Percentiles rank a stretch among this genome's conserved stretches.
These are phyloP conservation scores for Paramecium bursaria DNA, from an alignment of 73 alveolate genomes.

Conservation along the genomic window DNA sequence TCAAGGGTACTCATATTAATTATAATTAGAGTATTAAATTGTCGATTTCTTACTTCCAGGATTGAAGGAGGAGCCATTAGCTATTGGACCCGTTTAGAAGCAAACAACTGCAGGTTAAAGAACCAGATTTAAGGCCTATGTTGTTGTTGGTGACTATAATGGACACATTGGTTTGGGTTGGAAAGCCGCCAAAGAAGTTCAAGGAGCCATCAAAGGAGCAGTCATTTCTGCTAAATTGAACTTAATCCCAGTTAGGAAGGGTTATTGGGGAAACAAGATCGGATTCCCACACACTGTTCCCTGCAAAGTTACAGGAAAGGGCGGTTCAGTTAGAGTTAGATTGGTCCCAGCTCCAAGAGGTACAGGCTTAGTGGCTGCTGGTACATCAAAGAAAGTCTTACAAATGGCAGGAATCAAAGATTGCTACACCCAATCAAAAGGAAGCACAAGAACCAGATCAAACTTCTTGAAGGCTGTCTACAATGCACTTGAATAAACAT, in stretches of 20 bases:
- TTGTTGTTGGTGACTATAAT: constrained; percentile 98
- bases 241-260: constrained; percentile 99
- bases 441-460: constrained; percentile 98
- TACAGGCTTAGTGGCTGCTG: constrained; percentile 99
- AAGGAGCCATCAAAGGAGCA: constrained; percentile 99
- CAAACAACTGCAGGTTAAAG: constrained; percentile 99
- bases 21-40: constrained; percentile 80
- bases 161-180: constrained; percentile 99
- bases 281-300: constrained; percentile 99
- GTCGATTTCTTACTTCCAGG: constrained; percentile 84
- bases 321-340: constrained; percentile 99
- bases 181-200: constrained; percentile 99
- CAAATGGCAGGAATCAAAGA: constrained; percentile 99
- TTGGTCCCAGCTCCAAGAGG: constrained; percentile 99
- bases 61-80: constrained; percentile 99
- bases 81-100: constrained; percentile 99
- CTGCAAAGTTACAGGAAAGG: constrained; percentile 99
- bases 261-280: constrained; percentile 99
- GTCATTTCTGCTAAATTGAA: constrained; percentile 98
- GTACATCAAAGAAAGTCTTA: constrained; percentile 98
- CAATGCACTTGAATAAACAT: constrained; percentile 97
- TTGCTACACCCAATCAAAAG: constrained; percentile 96
- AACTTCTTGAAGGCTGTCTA: constrained; percentile 99
- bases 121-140: constrained; percentile 99
- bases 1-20: constrained; percentile 96